A percentile compares a stretch with the other conserved stretches of the same genome.
Conservation (phyloP, 1,284 basidiomycete genomes). For the Trichosporon asahii region DNA sequence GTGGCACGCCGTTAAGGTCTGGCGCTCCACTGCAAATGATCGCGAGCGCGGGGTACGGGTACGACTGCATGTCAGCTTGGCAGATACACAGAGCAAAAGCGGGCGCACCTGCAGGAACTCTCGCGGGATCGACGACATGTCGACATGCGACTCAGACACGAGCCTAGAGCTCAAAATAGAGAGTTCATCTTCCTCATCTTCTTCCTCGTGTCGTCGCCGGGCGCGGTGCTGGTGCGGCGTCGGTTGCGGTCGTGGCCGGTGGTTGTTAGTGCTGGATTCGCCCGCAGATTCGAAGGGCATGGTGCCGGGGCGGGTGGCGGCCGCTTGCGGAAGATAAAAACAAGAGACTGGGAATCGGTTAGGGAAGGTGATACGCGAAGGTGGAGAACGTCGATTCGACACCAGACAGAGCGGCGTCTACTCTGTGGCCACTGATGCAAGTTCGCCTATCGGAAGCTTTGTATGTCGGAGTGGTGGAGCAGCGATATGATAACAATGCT, state of each 20-base stretch:
- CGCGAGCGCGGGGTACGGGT: constrained; percentile 45
- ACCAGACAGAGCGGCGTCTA: background rate
- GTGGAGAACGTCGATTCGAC: background rate
- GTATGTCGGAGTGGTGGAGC: background rate
- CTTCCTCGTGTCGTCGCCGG: background rate
- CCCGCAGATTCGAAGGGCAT: background rate
- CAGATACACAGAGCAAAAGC: too few relatives aligned
- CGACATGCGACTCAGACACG: constrained; percentile 16
- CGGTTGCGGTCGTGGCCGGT: constrained; percentile 2
- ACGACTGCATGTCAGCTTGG: constrained; percentile 26
- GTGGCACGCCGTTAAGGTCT: constrained; percentile 28
- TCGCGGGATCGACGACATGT: constrained; percentile 29
- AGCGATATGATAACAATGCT: background rate
- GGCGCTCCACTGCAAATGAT: constrained; percentile 20
- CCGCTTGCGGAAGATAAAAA: background rate
- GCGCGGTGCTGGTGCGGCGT: background rate
- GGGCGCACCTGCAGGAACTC: constrained; percentile 39
- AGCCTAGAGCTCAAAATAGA: constrained; percentile 3
- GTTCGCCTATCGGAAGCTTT: background rate
- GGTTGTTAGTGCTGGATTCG: background rate
- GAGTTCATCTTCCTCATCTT: background rate
- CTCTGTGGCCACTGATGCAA: background rate
- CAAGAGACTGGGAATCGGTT: background rate
- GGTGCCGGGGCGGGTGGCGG: background rate
- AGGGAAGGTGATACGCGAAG: background rate